A percentile compares a stretch with the other conserved stretches of the same genome.
phyloP scores from a whole-genome alignment of 2,329 filamentous ascomycete species.

The Paramyrothecium roridum region DNA sequence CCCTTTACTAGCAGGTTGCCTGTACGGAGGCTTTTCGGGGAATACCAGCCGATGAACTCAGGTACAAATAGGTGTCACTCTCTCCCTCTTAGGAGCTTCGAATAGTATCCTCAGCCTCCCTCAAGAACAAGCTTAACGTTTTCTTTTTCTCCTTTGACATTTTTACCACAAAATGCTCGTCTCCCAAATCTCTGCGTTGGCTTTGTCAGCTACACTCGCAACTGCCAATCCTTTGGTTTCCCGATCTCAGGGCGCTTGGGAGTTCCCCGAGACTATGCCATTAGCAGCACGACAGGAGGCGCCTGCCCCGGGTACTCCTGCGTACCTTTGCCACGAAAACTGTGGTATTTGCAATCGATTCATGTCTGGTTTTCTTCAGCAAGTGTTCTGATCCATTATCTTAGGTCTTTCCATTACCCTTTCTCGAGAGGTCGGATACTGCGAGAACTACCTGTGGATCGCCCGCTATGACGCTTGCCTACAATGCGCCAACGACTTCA shows the following conservation, averaged over 20 bases:
- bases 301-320: constrained; percentile 32
- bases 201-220: too few relatives aligned
- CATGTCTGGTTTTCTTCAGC: constrained; percentile 4
- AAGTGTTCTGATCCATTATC: not conserved
- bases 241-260: constrained; percentile 22
- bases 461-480: constrained; percentile 37
- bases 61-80: too few relatives aligned
- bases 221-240: too few relatives aligned
- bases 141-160: too few relatives aligned
- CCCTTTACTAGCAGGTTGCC: too few relatives aligned
- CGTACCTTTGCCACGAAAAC: constrained; percentile 42
- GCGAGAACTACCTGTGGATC: constrained; percentile 34
- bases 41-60: too few relatives aligned
- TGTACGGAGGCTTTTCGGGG: too few relatives aligned
- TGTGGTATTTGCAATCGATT: constrained; percentile 31
- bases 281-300: constrained; percentile 36
- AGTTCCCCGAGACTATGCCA: constrained; percentile 14
- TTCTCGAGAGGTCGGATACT: constrained; percentile 28
- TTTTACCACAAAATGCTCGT: too few relatives aligned
- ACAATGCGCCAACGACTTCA: constrained; percentile 36
- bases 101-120: too few relatives aligned
- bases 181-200: too few relatives aligned
- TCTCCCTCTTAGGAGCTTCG: too few relatives aligned
- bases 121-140: too few relatives aligned
- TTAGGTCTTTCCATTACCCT: constrained; percentile 26